These are phyloP conservation scores for Fraxinus americana DNA, from an alignment of 257 asterid species.

Conservation along the genomic window DNA sequence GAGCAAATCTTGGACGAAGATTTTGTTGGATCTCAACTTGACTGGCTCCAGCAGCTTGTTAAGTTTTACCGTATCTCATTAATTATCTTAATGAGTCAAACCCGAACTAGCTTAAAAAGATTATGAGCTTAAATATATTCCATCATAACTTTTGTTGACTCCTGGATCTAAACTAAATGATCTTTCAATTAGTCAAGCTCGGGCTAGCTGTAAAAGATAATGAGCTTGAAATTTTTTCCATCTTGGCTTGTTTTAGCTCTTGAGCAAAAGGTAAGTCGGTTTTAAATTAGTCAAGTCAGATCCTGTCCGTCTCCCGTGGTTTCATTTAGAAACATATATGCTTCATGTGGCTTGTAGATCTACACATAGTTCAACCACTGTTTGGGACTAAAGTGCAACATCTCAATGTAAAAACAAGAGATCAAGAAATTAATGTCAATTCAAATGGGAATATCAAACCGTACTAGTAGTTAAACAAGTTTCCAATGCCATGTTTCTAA, in stretches of 20 bases:
- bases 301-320: neutral
- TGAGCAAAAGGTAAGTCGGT: neutral
- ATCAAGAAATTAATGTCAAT: neutral
- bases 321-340: neutral
- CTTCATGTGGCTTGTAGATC: neutral
- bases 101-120: neutral
- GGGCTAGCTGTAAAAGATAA: neutral
- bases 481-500: neutral
- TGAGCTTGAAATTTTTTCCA: neutral
- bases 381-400: neutral
- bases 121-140: neutral
- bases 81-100: neutral
- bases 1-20: too few relatives aligned
- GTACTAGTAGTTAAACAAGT: neutral
- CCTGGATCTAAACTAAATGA: neutral
- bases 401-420: neutral
- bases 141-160: neutral
- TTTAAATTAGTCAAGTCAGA: neutral
- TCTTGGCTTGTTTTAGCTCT: neutral
- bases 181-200: neutral
- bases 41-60: neutral
- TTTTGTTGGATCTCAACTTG: neutral
- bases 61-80: neutral
- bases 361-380: neutral
- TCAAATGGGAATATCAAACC: neutral